Conservation (phyloP, 441 rosid genomes). For the Mallotus japonicus region DNA sequence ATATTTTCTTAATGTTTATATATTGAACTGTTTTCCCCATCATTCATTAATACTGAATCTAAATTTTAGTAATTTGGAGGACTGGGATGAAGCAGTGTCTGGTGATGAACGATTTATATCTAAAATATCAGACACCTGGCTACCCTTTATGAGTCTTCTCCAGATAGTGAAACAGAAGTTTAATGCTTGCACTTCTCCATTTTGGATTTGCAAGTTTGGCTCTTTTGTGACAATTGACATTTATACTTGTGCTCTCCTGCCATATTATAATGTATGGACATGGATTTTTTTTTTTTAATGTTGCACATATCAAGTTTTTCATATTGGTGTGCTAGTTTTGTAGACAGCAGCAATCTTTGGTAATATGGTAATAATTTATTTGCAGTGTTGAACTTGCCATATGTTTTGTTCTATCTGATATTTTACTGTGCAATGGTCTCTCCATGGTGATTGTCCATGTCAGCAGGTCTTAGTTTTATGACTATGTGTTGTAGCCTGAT, state of each 20-base stretch:
- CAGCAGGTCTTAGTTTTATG: background rate
- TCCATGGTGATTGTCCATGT: background rate
- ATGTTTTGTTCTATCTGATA: background rate
- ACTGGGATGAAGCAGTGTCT: slow-evolving; percentile 34
- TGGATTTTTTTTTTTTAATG: too few species aligned
- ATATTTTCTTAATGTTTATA: background rate
- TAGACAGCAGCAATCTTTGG: too few species aligned
- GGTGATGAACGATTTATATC: slow-evolving; percentile 25
- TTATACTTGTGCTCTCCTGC: too few species aligned
- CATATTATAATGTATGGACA: too few species aligned
- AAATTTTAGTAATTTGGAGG: slow-evolving; percentile 32
- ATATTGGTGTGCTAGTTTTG: too few species aligned
- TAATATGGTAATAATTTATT: background rate
- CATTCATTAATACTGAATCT: background rate
- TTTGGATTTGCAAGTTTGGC: slow-evolving; percentile 70
- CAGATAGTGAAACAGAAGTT: slow-evolving; percentile 45
- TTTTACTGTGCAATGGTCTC: too few species aligned
- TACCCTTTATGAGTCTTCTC: slow-evolving; percentile 37
- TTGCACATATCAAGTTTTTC: too few species aligned
- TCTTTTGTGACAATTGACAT: slow-evolving; percentile 42
- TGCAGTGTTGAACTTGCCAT: background rate
- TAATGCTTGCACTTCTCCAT: slow-evolving; percentile 59
- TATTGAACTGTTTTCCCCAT: background rate
- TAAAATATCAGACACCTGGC: slow-evolving; percentile 33
- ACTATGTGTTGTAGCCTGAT: background rate